Conservation (phyloP, 305 asterid species). For the Plantago rigida region DNA sequence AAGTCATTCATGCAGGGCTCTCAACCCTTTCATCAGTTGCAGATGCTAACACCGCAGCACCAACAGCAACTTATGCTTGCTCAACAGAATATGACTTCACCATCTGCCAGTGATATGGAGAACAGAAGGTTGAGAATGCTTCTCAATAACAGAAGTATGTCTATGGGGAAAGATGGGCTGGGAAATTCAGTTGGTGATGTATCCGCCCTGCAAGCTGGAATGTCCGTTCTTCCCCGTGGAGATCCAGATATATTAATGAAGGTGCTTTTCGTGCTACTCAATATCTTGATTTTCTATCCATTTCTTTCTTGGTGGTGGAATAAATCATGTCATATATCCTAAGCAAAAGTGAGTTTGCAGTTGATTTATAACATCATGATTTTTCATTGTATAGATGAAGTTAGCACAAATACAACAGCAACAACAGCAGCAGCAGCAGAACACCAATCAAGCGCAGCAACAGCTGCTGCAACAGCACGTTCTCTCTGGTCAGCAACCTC, state of each 20-base stretch:
- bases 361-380: neutral
- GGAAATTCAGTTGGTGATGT: slow-evolving; percentile 10
- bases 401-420: slow-evolving; percentile 56
- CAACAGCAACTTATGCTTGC: slow-evolving; percentile 94
- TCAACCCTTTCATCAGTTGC: slow-evolving; percentile 83
- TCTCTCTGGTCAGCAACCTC: slow-evolving; percentile 60
- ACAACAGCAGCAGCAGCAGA: slow-evolving; percentile 22
- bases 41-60: slow-evolving; percentile 91
- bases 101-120: slow-evolving; percentile 68
- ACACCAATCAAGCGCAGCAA: slow-evolving; percentile 15
- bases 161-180: slow-evolving; percentile 16
- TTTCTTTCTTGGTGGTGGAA: neutral
- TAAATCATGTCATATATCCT: neutral
- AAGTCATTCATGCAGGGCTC: slow-evolving; percentile 90
- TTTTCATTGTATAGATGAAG: slow-evolving; percentile 5
- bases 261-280: neutral
- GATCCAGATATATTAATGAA: slow-evolving; percentile 14
- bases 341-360: neutral
- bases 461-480: slow-evolving; percentile 47
- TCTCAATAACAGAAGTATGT: slow-evolving; percentile 10
- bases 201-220: slow-evolving; percentile 7
- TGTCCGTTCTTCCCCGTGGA: slow-evolving; percentile 8
- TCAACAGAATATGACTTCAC: slow-evolving; percentile 84
- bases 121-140: slow-evolving; percentile 81
- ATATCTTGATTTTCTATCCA: neutral